Evolutionary conservation across 2,329 filamentous ascomycete genomes (phyloP).

Genomic region (Fonsecaea multimorphosa): DNA sequence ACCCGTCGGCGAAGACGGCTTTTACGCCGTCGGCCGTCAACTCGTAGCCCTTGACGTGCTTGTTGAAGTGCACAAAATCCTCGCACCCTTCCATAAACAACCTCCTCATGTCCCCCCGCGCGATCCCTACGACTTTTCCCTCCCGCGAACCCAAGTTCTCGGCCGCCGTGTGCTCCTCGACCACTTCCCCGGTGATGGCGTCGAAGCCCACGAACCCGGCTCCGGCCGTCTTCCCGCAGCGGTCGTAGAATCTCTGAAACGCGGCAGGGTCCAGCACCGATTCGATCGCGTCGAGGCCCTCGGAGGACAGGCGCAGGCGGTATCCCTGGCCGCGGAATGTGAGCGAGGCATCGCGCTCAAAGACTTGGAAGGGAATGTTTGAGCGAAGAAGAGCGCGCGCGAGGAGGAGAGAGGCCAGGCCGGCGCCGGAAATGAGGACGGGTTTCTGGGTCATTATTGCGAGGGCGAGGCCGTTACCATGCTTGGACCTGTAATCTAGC

Average conservation of each 20-base stretch:
- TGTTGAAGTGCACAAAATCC: constrained; percentile 60
- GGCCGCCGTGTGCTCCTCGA: constrained; percentile 42
- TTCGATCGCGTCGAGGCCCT: constrained; percentile 57
- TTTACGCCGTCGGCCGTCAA: constrained; percentile 57
- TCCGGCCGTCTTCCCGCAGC: constrained; percentile 57
- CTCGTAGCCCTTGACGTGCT: constrained; percentile 65
- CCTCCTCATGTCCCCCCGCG: constrained; percentile 67
- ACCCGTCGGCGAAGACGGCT: constrained; percentile 66
- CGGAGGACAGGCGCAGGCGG: constrained; percentile 43
- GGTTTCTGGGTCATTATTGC: constrained; percentile 32
- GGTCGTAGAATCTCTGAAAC: constrained; percentile 44
- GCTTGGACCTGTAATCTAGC: neutral
- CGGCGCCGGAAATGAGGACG: constrained; percentile 48
- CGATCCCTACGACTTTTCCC: constrained; percentile 67
- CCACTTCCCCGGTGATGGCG: constrained; percentile 59
- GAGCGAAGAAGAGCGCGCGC: constrained; percentile 46
- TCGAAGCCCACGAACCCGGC: constrained; percentile 58
- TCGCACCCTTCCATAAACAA: constrained; percentile 65
- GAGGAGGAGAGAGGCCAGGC: constrained; percentile 47
- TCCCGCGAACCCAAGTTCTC: constrained; percentile 57
- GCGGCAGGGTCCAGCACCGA: constrained; percentile 53
- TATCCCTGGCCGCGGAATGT: constrained; percentile 49
- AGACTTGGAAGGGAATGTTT: constrained; percentile 47
- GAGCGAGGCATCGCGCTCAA: constrained; percentile 45
- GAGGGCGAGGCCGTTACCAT: neutral